Percentiles rank a stretch among this genome's conserved stretches.
Evolutionary conservation across 257 asterid genomes (phyloP).

Genomic region (Leptodermis oblonga): DNA sequence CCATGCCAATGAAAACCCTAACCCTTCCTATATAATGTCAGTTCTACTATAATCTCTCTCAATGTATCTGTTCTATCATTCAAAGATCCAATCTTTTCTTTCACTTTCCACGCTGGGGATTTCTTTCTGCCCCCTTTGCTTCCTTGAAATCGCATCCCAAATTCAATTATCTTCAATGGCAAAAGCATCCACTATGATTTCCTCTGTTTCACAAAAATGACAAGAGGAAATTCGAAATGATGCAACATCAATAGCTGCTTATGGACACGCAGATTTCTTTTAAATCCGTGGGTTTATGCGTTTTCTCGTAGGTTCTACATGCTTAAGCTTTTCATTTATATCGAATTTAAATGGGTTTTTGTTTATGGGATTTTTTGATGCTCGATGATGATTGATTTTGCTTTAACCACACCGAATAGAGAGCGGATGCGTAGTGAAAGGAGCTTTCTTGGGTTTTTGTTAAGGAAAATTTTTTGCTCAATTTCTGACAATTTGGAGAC

Average conservation of each 20-base stretch:
- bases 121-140: not conserved
- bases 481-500: conserved; percentile 16
- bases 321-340: not conserved
- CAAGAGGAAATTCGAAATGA: conserved; percentile 36
- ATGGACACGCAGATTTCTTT: conserved; percentile 63
- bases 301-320: conserved; percentile 72
- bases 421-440: conserved; percentile 11
- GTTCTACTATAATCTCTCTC: not conserved
- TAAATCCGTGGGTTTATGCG: conserved; percentile 41
- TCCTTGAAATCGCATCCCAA: not conserved
- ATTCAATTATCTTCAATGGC: not conserved
- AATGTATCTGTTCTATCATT: too few relatives aligned
- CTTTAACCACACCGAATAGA: conserved; percentile 87
- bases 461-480: conserved; percentile 16
- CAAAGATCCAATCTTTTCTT: not conserved
- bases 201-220: conserved; percentile 24
- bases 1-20: not conserved
- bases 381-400: conserved; percentile 70
- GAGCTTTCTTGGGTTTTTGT: conserved; percentile 30
- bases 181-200: conserved; percentile 41
- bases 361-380: conserved; percentile 8
- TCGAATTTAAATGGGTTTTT: not conserved
- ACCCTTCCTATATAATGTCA: not conserved
- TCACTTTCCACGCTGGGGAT: not conserved
- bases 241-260: conserved; percentile 48